phyloP scores from a whole-genome alignment of 164 flowering plant genomes.

The Berberis thunbergii region DNA sequence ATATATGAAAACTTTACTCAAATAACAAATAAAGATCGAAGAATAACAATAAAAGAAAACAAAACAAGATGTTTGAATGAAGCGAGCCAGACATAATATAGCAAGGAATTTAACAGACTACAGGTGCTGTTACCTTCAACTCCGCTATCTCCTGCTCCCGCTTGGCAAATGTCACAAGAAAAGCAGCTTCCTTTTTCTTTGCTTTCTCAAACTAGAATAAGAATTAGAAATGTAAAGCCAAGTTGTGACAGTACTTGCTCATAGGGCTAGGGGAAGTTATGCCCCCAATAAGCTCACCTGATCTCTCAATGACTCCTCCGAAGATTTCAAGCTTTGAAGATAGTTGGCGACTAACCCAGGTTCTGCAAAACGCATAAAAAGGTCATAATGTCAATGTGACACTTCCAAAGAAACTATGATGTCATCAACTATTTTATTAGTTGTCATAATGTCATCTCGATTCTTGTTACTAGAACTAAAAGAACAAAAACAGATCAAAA shows the following conservation, averaged over 20 bases:
- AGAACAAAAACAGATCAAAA: not conserved
- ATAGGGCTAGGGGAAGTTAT: not conserved
- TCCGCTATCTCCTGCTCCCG: conserved; percentile 97
- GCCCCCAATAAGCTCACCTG: conserved; percentile 35
- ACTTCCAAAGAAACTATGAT: not conserved
- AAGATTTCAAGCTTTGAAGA: conserved; percentile 65
- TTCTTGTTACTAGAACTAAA: not conserved
- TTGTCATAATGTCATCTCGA: not conserved
- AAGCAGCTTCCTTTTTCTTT: conserved; percentile 98
- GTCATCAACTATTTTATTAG: not conserved
- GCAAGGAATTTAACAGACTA: too few species aligned
- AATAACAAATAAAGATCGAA: too few species aligned
- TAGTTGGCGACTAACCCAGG: conserved; percentile 60
- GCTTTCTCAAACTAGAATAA: conserved; percentile 75
- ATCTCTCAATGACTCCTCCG: conserved; percentile 83
- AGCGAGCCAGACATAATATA: too few species aligned
- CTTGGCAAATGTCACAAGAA: conserved; percentile 92
- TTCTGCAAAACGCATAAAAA: conserved; percentile 32
- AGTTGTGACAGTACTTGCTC: not conserved
- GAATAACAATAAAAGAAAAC: not conserved
- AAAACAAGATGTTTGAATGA: too few species aligned
- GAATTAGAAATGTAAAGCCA: conserved; percentile 1
- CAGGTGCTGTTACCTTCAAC: conserved; percentile 44
- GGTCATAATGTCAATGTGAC: not conserved
- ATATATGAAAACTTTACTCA: too few species aligned